These are phyloP conservation scores for Nidula microcarpa DNA, from an alignment of 768 basidiomycete genomes.

Conservation along the genomic window DNA sequence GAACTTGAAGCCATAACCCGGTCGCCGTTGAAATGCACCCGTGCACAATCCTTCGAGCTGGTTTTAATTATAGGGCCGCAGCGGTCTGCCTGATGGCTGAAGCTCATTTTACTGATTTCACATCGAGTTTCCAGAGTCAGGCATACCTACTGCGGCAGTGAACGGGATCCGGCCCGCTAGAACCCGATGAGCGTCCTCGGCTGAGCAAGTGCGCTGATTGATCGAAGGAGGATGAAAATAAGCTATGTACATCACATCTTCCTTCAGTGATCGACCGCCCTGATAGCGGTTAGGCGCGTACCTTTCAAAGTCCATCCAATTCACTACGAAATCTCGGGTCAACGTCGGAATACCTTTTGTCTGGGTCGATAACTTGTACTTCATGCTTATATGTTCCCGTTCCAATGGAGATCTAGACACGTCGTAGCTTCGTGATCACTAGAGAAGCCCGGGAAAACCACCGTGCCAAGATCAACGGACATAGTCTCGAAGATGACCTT, in stretches of 20 bases:
- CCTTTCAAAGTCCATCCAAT: not conserved
- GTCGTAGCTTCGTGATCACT: not conserved
- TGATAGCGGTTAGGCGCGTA: too few species aligned
- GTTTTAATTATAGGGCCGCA: too few species aligned
- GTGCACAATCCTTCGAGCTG: too few species aligned
- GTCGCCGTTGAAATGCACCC: too few species aligned
- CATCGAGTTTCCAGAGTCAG: too few species aligned
- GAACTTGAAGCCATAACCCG: too few species aligned
- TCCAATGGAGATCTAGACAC: not conserved
- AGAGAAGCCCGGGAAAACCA: constrained; percentile 1
- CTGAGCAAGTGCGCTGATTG: constrained; percentile 8
- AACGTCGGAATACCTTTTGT: constrained; percentile 15
- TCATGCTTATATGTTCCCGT: not conserved
- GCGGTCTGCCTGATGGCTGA: too few species aligned
- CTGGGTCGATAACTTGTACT: constrained; percentile 3
- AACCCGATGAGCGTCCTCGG: not conserved
- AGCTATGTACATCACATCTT: constrained; percentile 20
- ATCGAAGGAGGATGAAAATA: constrained; percentile 26
- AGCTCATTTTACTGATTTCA: too few species aligned
- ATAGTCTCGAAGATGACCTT: constrained; percentile 21
- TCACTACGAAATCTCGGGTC: constrained; percentile 16
- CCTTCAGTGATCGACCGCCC: too few species aligned
- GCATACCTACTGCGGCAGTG: too few species aligned
- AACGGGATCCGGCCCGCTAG: too few species aligned
- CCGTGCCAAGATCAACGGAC: constrained; percentile 21